Conservation (phyloP, 345 rosid species). For the Carallia pectinifolia region DNA sequence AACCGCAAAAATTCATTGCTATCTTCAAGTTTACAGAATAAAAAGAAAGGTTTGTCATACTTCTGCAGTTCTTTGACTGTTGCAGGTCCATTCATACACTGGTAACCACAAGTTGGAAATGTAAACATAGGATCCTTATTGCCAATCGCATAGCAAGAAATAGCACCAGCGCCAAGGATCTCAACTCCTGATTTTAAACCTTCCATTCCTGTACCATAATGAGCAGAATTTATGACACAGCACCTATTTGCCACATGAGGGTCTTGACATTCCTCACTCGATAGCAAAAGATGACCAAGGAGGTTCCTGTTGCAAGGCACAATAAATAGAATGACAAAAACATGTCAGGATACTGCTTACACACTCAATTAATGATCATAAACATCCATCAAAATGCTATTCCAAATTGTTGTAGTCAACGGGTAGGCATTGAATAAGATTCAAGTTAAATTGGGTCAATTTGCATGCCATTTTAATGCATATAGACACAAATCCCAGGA, state of each 20-base stretch:
- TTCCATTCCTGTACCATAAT: constrained; percentile 37
- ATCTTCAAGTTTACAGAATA: not conserved
- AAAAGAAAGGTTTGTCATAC: constrained; percentile 35
- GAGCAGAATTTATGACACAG: constrained; percentile 39
- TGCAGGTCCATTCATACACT: constrained; percentile 51
- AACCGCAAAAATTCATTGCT: constrained; percentile 14
- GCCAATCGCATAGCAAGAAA: constrained; percentile 81
- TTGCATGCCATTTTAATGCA: too few species aligned
- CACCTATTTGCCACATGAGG: constrained; percentile 64
- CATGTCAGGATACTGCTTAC: not conserved
- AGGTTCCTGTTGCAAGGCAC: constrained; percentile 56
- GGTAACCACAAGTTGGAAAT: constrained; percentile 73
- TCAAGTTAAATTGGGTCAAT: too few species aligned
- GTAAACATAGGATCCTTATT: constrained; percentile 64
- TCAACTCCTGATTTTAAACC: constrained; percentile 64
- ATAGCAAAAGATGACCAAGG: constrained; percentile 80
- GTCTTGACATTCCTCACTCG: constrained; percentile 55
- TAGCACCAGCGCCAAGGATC: constrained; percentile 78
- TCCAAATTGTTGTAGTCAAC: too few species aligned
- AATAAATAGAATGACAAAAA: not conserved
- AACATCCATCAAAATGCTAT: not conserved
- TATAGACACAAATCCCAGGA: too few species aligned
- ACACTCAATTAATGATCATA: not conserved
- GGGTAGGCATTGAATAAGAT: too few species aligned
- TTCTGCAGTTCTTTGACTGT: constrained; percentile 65